phyloP scores from a whole-genome alignment of 495 filamentous ascomycete genomes.

The Penicillium canariense region DNA sequence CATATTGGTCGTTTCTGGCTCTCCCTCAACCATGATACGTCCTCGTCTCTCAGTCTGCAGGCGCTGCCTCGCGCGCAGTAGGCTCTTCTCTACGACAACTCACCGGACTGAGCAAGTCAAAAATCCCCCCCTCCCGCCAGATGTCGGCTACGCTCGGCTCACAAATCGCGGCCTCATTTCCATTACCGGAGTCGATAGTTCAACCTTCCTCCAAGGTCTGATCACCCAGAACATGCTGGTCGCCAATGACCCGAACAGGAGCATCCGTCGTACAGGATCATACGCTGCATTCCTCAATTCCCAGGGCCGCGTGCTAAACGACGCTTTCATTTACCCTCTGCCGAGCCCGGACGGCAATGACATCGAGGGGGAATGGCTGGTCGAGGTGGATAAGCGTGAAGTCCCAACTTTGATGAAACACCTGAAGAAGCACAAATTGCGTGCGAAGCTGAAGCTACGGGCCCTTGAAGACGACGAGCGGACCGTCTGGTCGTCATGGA shows the following conservation, averaged over 20 bases:
- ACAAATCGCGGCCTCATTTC: constrained; percentile 73
- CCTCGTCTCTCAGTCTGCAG: constrained; percentile 29
- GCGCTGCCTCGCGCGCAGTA: constrained; percentile 25
- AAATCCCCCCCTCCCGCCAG: constrained; percentile 31
- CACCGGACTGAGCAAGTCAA: constrained; percentile 15
- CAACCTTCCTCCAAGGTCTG: constrained; percentile 83
- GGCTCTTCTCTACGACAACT: constrained; percentile 35
- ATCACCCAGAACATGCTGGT: constrained; percentile 71
- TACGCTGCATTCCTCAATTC: constrained; percentile 86
- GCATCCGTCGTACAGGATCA: constrained; percentile 44
- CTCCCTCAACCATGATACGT: constrained; percentile 33
- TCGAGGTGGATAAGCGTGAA: constrained; percentile 76
- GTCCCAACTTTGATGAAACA: constrained; percentile 61
- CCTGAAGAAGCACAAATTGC: constrained; percentile 78
- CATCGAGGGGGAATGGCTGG: constrained; percentile 59
- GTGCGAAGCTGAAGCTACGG: constrained; percentile 70
- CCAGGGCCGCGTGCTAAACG: constrained; percentile 76
- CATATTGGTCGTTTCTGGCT: constrained; percentile 14
- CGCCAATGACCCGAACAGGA: constrained; percentile 36
- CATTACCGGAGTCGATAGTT: constrained; percentile 72
- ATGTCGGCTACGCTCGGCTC: constrained; percentile 51
- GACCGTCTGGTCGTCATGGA: constrained; percentile 69
- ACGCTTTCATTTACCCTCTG: constrained; percentile 82
- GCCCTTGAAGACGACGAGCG: constrained; percentile 61
- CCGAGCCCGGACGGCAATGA: constrained; percentile 28